These are phyloP conservation scores for Lyophyllum atratum DNA, from an alignment of 768 basidiomycete species.

Conservation along the genomic window DNA sequence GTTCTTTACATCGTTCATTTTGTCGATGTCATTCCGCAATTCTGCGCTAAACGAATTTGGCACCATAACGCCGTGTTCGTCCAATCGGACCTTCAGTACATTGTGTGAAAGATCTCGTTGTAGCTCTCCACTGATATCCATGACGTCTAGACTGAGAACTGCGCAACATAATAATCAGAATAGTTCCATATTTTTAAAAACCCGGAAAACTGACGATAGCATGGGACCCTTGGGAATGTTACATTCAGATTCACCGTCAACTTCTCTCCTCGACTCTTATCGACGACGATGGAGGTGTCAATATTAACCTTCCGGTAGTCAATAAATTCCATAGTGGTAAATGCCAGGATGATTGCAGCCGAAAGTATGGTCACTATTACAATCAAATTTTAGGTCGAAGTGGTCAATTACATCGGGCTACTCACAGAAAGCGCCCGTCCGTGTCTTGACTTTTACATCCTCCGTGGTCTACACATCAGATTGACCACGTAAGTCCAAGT, in stretches of 20 bases:
- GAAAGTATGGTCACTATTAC: slow-evolving; percentile 86
- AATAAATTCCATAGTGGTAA: slow-evolving; percentile 92
- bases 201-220: slow-evolving; percentile 74
- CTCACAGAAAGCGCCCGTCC: slow-evolving; percentile 88
- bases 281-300: slow-evolving; percentile 93
- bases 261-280: slow-evolving; percentile 93
- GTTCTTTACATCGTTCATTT: slow-evolving; percentile 60
- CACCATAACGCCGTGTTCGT: slow-evolving; percentile 58
- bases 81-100: slow-evolving; percentile 80
- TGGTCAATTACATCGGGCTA: slow-evolving; percentile 11
- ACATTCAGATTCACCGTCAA: slow-evolving; percentile 89
- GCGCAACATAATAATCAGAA: slow-evolving; percentile 3
- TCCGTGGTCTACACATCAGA: slow-evolving; percentile 80
- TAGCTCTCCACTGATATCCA: slow-evolving; percentile 97
- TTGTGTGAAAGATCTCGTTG: slow-evolving; percentile 92
- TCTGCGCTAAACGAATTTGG: slow-evolving; percentile 57
- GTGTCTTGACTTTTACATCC: slow-evolving; percentile 98
- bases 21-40: slow-evolving; percentile 87
- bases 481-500: slow-evolving; percentile 2
- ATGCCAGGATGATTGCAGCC: slow-evolving; percentile 87
- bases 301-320: slow-evolving; percentile 88
- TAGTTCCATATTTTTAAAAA: neutral
- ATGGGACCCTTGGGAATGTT: slow-evolving; percentile 95
- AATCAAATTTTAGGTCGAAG: slow-evolving; percentile 4
- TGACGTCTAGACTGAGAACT: slow-evolving; percentile 96